phyloP scores from a whole-genome alignment of 257 asterid species.

The Marsdenia floribunda region DNA sequence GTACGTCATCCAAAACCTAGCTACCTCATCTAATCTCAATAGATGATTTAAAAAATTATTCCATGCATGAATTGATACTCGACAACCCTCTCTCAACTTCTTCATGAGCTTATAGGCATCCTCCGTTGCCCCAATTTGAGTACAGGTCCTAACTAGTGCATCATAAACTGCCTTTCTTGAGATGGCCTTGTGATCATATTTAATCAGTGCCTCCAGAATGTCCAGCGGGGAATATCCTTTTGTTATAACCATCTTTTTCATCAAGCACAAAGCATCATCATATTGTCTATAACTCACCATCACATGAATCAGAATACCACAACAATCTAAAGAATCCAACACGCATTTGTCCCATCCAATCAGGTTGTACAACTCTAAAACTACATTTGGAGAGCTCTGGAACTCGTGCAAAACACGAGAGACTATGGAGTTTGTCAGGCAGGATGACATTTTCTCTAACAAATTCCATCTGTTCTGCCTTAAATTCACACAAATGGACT shows the following conservation, averaged over 20 bases:
- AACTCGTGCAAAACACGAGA: conserved; percentile 57
- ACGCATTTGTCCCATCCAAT: conserved; percentile 29
- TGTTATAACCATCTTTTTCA: conserved; percentile 52
- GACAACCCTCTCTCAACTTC: conserved; percentile 33
- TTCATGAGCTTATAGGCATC: conserved; percentile 57
- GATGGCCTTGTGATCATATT: conserved; percentile 17
- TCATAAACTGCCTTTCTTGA: conserved; percentile 39
- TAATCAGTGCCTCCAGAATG: conserved; percentile 43
- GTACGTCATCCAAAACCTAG: conserved; percentile 52
- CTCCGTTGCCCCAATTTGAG: conserved; percentile 55
- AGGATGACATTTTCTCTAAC: conserved; percentile 44
- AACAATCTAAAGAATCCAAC: conserved; percentile 41
- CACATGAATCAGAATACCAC: conserved; percentile 49
- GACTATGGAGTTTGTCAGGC: conserved; percentile 35
- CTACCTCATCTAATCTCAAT: conserved; percentile 43
- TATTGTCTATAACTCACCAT: conserved; percentile 50
- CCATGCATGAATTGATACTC: conserved; percentile 69
- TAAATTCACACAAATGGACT: conserved; percentile 58
- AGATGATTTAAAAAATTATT: conserved; percentile 73
- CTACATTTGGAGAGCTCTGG: conserved; percentile 38
- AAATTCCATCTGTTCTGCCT: conserved; percentile 73
- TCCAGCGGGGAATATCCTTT: conserved; percentile 54
- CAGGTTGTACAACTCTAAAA: conserved; percentile 46
- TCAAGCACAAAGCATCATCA: conserved; percentile 55
- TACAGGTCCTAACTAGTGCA: conserved; percentile 64